Evolutionary conservation across 176 grass and related monocot genomes (phyloP), one percentile per base, ranked within the genome.

Genomic region (Musa schizocarpa): DNA sequence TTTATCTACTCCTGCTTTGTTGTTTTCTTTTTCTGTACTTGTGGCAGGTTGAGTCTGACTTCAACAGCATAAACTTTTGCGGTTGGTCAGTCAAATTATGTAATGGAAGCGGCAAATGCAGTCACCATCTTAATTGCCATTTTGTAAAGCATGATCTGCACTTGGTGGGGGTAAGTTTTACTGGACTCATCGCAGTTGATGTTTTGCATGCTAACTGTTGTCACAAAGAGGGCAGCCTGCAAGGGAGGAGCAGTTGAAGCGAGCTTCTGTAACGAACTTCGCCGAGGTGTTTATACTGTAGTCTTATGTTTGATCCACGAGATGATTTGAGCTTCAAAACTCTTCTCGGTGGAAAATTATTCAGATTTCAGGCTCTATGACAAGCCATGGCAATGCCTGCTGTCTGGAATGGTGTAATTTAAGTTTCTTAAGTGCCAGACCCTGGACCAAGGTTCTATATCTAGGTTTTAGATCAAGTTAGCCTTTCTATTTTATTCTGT

Each of bases 1-100:
- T 93, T 97, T 87, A 90, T 89, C 76, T 82, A 88, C 76, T 80
- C 75, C 84, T 81, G 74, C 89, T 80, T 77, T 73, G 80, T 83
- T 70, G 16, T 84, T 80, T 76, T 79, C 74, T 90, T 50, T 88
- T 81, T 78, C 52, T 26, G 83, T 76, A 50, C 75, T 74, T 68
- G 77, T 90, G 50, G 71, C 83, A 99, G 95, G 82, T 76, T 87
- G 80, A 86, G 88, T 86, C 66, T 89, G 78, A 76, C 83, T 74
- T 86, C 83, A 70, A 87, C 84, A 55, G 78, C 88, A 16, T 91
- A 81, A 89, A 68, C 22, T 54, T 65, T 2, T 17, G 43, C 26
- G 1, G 2, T 21, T 73, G 70, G 69, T 62, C 2, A 68, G 16
- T 71, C 50, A 75, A 2, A n/a, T 22, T n/a, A 53, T 61, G 11